Evolutionary conservation across 345 rosid genomes (phyloP), one percentile per base, ranked within the genome.

Genomic region (Angophora floribunda): DNA sequence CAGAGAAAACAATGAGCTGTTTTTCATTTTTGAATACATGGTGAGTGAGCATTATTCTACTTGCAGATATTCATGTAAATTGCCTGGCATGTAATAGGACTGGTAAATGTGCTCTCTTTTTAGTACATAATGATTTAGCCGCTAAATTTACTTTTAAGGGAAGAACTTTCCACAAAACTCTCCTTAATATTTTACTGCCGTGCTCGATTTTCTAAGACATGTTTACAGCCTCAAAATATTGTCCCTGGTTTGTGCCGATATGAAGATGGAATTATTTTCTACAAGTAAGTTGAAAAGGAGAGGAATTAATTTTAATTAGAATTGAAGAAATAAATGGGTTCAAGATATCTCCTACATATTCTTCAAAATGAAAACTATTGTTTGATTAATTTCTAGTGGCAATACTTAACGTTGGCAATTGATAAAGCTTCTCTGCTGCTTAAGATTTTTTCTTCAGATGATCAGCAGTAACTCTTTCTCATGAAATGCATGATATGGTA

Each of bases 11-110:
- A 93, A 95, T 89, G 98, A 96, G 86, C 93, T 97, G 24, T 97
- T 96, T 90, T 96, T 97, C 94, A 95, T 97, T 90, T 96, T 97
- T 91, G 99, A 97, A 91, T 95, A 94, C 94, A 97, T 96, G 99
- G 99, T 97, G 91, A 92, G 94, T 55, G 53, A 28, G 32, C 86
- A 87, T 90, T 88, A 45, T 87, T 45, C 49, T 26, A 13, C 84
- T 75, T 4, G 3, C 14, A 21, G 49, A 19, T 75, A 41, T 75
- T 41, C 8, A 7, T 75, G 13, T 19, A 41, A 75, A 5, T 75
- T 75, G 41, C 84, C 13, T 75, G 24, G 84, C 84, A 41, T 75
- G 14, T 75, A 75, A 75, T 75, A 75, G 49, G 84, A 41, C 5
- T 41, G 47, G 82, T 75, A 36, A 75, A 75, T 19, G 82, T 70